These are phyloP conservation scores for Tilletia walkeri DNA, from an alignment of 1,284 basidiomycete genomes.

Conservation along the genomic window DNA sequence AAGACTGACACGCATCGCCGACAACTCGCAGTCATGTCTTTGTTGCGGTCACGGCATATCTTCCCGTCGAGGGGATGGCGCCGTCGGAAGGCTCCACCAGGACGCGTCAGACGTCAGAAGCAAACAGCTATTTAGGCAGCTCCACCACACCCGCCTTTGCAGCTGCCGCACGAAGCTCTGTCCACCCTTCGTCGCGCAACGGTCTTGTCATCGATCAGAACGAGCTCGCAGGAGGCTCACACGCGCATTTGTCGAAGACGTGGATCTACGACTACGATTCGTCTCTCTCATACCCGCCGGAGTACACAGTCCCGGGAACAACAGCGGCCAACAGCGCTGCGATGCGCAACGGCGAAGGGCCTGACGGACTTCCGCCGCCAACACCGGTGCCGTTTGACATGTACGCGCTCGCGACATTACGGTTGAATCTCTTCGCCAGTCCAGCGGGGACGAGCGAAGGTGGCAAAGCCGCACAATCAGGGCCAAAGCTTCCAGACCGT, in stretches of 20 bases:
- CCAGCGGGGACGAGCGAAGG: background rate
- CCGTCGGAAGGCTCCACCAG: background rate
- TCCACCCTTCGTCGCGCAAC: background rate
- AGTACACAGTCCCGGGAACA: background rate
- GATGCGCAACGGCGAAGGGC: background rate
- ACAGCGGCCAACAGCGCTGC: background rate
- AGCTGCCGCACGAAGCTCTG: background rate
- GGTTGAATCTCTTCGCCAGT: background rate
- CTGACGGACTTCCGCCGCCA: background rate
- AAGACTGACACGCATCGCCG: background rate
- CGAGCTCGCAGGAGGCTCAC: background rate
- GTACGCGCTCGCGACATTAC: conserved; percentile 27
- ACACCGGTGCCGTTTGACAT: conserved; percentile 16
- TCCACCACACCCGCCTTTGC: background rate
- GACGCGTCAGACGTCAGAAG: too few relatives aligned
- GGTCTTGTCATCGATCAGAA: background rate
- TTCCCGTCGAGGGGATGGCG: background rate
- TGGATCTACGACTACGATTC: conserved; percentile 45
- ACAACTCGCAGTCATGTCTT: conserved; percentile 5
- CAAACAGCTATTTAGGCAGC: too few relatives aligned
- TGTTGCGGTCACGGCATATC: conserved; percentile 3
- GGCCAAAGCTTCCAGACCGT: background rate
- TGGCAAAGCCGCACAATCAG: background rate
- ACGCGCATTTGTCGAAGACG: conserved; percentile 3
- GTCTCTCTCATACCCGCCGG: conserved; percentile 6